Evolutionary conservation across 2,329 filamentous ascomycete species (phyloP), one percentile per base, ranked within the genome.

Genomic region (Remersonia thermophila): DNA sequence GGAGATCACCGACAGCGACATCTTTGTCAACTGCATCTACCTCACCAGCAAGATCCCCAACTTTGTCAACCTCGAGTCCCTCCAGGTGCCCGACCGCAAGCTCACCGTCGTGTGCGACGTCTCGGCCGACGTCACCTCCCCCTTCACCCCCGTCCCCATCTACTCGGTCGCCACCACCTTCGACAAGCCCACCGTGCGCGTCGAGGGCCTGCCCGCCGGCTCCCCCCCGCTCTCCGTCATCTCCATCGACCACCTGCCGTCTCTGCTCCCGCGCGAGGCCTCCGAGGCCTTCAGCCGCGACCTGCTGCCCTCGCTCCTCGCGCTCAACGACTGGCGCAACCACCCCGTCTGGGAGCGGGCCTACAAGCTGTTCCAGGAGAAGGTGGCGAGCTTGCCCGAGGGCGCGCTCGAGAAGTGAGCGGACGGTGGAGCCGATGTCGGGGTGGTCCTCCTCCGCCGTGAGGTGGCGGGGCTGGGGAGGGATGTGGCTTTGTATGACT

Each of bases 21-120:
- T 85, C 54, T 84, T 86, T 55, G 69, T 91, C 57, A 93, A 91
- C 66, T 86, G 81, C 71, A 89, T 94, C 57, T 94, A 94, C 63
- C 76, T 95, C 29, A 46, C 47, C 41, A 47, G 75, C 48, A 73
- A 79, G 55, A 87, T 91, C 47, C 81, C 83, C 17, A 80, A 81
- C 25, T 95, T 95, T 55, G 47, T 50, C 29, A 33, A 31, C 11
- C 3, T 7, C 10, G 13, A 27, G 7, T 7, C n/a, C 11, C 20
- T n/a, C n/a, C n/a, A n/a, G n/a, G n/a, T n/a, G n/a, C n/a, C 80
- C 3, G 69, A 69, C 50, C 79, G 89, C 55, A 80, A 77, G 53
- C 71, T 95, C 36, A 75, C 73, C 37, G 83, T 93, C 30, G 73
- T 93, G 42, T 84, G 81, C 58, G 84, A 93, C 54, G 83, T 91